Percentiles rank a stretch among this genome's conserved stretches.
Evolutionary conservation across 2,329 filamentous ascomycete genomes (phyloP).

Genomic region (Pyrenochaeta sp.): DNA sequence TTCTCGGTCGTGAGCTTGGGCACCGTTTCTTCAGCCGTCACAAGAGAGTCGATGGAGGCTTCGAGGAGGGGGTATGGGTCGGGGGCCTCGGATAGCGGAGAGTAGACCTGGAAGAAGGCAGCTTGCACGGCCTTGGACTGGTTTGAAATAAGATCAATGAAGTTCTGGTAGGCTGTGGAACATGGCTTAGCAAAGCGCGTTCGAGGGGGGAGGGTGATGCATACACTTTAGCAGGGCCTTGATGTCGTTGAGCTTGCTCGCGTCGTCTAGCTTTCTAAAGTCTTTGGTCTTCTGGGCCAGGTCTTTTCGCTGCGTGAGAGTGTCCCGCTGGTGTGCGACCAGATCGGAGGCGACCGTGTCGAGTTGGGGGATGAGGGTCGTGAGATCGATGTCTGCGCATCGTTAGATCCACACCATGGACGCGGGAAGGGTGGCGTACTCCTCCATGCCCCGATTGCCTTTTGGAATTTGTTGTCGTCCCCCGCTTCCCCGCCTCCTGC

Average conservation of each 20-base stretch:
- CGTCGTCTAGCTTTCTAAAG: constrained; percentile 91
- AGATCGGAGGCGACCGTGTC: constrained; percentile 96
- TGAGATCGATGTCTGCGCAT: constrained; percentile 80
- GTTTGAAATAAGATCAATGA: constrained; percentile 95
- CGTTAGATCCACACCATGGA: constrained; percentile 19
- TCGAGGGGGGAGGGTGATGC: constrained; percentile 1
- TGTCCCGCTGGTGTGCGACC: constrained; percentile 89
- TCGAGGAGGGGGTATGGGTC: constrained; percentile 97
- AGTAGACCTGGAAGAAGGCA: constrained; percentile 91
- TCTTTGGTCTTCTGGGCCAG: constrained; percentile 99
- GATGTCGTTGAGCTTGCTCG: constrained; percentile 83
- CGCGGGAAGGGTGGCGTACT: constrained; percentile 62
- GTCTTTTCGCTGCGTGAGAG: constrained; percentile 95
- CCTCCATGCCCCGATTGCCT: constrained; percentile 94
- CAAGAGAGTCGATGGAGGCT: constrained; percentile 92
- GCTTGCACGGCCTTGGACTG: constrained; percentile 95
- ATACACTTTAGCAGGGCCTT: constrained; percentile 87
- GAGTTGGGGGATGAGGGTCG: constrained; percentile 80
- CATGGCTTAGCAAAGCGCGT: constrained; percentile 22
- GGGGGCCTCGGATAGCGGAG: constrained; percentile 90
- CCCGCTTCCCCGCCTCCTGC: constrained; percentile 13
- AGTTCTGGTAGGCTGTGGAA: constrained; percentile 86
- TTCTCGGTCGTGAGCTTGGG: constrained; percentile 92
- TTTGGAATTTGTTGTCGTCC: constrained; percentile 89
- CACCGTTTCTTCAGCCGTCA: constrained; percentile 89